Evolutionary conservation across 2,329 filamentous ascomycete species (phyloP).

Genomic region (Xylariaceae sp.): DNA sequence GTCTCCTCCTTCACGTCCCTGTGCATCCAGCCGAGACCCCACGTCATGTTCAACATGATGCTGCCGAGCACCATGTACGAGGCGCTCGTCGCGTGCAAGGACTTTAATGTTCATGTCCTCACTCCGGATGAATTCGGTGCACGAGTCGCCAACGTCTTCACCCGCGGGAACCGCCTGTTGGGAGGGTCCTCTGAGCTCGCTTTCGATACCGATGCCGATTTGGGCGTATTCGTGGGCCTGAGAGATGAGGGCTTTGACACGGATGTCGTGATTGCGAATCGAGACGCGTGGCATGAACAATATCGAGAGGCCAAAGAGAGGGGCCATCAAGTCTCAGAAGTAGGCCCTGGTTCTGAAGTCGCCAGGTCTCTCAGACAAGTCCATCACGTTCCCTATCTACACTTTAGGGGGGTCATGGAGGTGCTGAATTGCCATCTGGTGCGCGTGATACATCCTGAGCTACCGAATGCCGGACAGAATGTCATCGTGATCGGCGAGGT

Average conservation of each 20-base stretch:
- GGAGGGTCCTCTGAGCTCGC: neutral
- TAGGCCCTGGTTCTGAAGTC: no score
- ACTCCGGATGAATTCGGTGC: slow-evolving; percentile 55
- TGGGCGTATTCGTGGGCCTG: slow-evolving; percentile 23
- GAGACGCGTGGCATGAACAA: slow-evolving; percentile 24
- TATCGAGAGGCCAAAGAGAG: slow-evolving; percentile 19
- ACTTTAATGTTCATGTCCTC: slow-evolving; percentile 64
- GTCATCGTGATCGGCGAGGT: slow-evolving; percentile 29
- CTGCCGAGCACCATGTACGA: slow-evolving; percentile 62
- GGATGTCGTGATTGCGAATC: slow-evolving; percentile 22
- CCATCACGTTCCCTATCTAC: slow-evolving; percentile 23
- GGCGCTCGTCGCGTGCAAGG: slow-evolving; percentile 52
- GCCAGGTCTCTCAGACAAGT: slow-evolving; percentile 4
- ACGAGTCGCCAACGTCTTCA: slow-evolving; percentile 58
- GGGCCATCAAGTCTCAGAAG: neutral
- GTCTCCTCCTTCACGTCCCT: slow-evolving; percentile 67
- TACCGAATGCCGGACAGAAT: slow-evolving; percentile 20
- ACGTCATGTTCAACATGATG: slow-evolving; percentile 64
- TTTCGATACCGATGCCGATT: slow-evolving; percentile 23
- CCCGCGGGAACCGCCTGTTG: slow-evolving; percentile 51
- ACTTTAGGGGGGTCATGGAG: slow-evolving; percentile 14
- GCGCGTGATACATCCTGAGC: slow-evolving; percentile 19
- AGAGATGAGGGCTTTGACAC: slow-evolving; percentile 7
- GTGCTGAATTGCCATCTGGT: slow-evolving; percentile 23
- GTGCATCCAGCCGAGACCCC: slow-evolving; percentile 57